Evolutionary conservation across 2,329 filamentous ascomycete genomes (phyloP).

Genomic region (Trichophyton verrucosum): DNA sequence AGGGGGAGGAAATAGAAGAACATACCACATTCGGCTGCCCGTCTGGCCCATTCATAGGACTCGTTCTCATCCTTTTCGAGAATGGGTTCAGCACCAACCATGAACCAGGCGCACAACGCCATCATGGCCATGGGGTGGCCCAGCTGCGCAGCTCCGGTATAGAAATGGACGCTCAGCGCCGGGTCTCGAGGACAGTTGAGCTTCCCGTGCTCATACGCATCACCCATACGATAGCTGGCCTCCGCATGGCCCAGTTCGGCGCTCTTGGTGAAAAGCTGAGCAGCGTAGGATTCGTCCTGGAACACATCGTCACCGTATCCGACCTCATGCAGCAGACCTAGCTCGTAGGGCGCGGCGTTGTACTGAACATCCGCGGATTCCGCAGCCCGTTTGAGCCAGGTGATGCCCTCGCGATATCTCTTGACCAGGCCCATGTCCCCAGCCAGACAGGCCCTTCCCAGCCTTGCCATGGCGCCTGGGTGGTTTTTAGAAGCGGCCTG

Average conservation of each 20-base stretch:
- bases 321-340: constrained; percentile 75
- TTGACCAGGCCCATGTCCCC: constrained; percentile 77
- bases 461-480: constrained; percentile 82
- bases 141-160: constrained; percentile 77
- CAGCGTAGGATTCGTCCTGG: constrained; percentile 77
- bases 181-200: constrained; percentile 82
- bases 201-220: constrained; percentile 88
- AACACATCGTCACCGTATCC: constrained; percentile 95
- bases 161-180: constrained; percentile 90
- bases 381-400: constrained; percentile 88
- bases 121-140: constrained; percentile 88
- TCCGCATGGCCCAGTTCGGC: constrained; percentile 83
- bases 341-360: constrained; percentile 82
- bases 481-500: constrained; percentile 86
- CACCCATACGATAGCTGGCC: constrained; percentile 79
- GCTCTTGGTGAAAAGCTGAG: constrained; percentile 85
- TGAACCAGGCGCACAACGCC: constrained; percentile 97
- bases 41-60: constrained; percentile 89
- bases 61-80: constrained; percentile 92
- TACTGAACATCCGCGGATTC: constrained; percentile 87
- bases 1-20: not conserved
- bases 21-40: constrained; percentile 74
- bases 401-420: constrained; percentile 79
- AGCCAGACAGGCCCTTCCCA: constrained; percentile 79
- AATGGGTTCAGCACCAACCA: constrained; percentile 84